Base-by-base conservation (phyloP, 192 early-diverging fungal species). In the Spizellomyces sp. region DNA sequence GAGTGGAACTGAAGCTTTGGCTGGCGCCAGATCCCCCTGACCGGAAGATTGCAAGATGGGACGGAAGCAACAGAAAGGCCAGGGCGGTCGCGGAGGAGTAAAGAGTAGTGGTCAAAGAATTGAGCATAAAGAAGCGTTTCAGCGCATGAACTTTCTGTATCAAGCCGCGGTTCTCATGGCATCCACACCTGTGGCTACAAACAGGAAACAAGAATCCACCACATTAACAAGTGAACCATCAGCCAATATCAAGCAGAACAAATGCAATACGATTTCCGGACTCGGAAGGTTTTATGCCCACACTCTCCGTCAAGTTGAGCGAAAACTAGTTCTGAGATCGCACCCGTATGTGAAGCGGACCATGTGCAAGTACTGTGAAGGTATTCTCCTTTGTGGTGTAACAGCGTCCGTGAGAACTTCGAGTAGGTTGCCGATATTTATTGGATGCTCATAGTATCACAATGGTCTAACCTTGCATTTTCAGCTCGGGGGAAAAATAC, bases 81-180 rank as follows among this genome's bases (percentile, higher is more conserved):
- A 66, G 43, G 17, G 47, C 46, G 45, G 45, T 12, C 9, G 44
- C 9, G 62, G 62, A 12, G 55, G 55, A 15, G 64, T 46, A 42
- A 48, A 48, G 45, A 36, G 48, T 6, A 66, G 46, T 48, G 27
- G 36, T 21, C n/a, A 68, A 36, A 36, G 27, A 7, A 68, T 83
- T 7, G 74, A 85, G 36, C 81, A 88, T 50, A 48, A 73, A 0
- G 84, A 90, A 60, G 75, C 83, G 44, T 89, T 81, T 78, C 86
- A 89, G 48, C 80, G 87, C 14, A 84, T 90, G 83, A 88, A 87
- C 68, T 89, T 88, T 65, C 68, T 90, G 17, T 82, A 90, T 61
- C 87, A 89, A 55, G 89, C 89, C 9, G 84, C 87, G 1, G 74
- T 76, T 43, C 78, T 85, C 36, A 80, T 90, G 84, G 75, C 87